Evolutionary conservation across 1,284 basidiomycete species (phyloP).

Genomic region (Termitomyces sp.): DNA sequence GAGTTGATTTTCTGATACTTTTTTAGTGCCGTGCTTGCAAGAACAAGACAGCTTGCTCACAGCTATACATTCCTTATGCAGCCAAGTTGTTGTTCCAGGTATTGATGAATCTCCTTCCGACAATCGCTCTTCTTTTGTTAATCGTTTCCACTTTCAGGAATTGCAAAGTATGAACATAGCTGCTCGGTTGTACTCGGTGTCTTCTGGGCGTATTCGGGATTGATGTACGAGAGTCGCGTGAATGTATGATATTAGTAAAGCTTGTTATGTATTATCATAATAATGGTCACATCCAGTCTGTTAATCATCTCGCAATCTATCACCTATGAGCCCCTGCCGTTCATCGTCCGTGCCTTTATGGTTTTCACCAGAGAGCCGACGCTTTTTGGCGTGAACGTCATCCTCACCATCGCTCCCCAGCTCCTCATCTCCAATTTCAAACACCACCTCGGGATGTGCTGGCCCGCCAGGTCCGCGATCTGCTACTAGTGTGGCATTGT

Average conservation of each 20-base stretch:
- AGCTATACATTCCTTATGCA: constrained; percentile 88
- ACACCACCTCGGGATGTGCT: constrained; percentile 70
- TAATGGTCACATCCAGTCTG: constrained; percentile 1
- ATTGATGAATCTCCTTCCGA: constrained; percentile 16
- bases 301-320: constrained; percentile 19
- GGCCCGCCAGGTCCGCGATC: constrained; percentile 46
- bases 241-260: constrained; percentile 20
- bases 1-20: constrained; percentile 6
- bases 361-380: constrained; percentile 46
- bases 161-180: constrained; percentile 91
- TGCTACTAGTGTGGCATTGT: constrained; percentile 59
- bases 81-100: constrained; percentile 92
- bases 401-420: constrained; percentile 62
- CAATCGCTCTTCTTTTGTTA: constrained; percentile 1
- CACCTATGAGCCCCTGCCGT: constrained; percentile 58
- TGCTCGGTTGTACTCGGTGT: constrained; percentile 76
- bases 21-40: constrained; percentile 81
- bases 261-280: constrained; percentile 35
- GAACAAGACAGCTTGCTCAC: constrained; percentile 92
- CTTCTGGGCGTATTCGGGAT: constrained; percentile 77
- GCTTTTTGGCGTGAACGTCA: constrained; percentile 42
- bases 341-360: constrained; percentile 46
- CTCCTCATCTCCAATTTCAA: constrained; percentile 90
- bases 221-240: constrained; percentile 26
- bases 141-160: constrained; percentile 45